Percentiles rank a stretch among this genome's conserved stretches.
phyloP scores from a whole-genome alignment of 2,329 filamentous ascomycete species.

The Orbilia oligospora region DNA sequence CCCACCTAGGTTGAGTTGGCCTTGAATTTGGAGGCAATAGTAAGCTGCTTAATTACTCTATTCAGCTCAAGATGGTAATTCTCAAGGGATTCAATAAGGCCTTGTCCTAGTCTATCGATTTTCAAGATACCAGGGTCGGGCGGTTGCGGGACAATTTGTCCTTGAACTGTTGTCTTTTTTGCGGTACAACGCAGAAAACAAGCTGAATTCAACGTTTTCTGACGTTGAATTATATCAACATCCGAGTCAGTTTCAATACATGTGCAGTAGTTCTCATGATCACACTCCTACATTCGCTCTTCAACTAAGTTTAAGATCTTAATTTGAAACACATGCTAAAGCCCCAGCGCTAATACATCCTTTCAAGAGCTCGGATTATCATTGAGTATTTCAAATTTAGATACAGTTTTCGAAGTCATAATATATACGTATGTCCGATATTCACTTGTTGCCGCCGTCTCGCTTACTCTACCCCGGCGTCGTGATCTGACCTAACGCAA shows the following conservation, averaged over 20 bases:
- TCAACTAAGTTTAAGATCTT: conserved; percentile 17
- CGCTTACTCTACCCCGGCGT: conserved; percentile 38
- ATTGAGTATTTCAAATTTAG: conserved; percentile 7
- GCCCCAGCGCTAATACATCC: conserved; percentile 38
- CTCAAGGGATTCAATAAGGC: not conserved
- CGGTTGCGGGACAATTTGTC: conserved; percentile 15
- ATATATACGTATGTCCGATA: conserved; percentile 7
- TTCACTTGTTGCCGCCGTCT: conserved; percentile 21
- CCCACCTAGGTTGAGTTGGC: not conserved
- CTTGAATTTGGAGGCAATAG: not conserved
- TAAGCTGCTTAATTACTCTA: conserved; percentile 5
- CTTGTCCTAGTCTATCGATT: conserved; percentile 4
- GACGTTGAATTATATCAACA: conserved; percentile 4
- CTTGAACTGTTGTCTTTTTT: conserved; percentile 39
- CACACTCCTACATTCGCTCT: conserved; percentile 4
- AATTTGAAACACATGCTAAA: conserved; percentile 40
- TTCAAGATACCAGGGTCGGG: conserved; percentile 10
- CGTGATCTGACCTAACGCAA: conserved; percentile 16
- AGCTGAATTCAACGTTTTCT: conserved; percentile 1
- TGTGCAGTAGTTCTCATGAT: not conserved
- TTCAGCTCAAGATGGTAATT: conserved; percentile 10
- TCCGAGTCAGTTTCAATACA: conserved; percentile 4
- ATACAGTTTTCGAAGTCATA: not conserved
- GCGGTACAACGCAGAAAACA: conserved; percentile 40
- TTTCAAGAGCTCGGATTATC: not conserved